Percentiles rank a stretch among this genome's conserved stretches.
Evolutionary conservation across 169 alveolate species (phyloP).

Genomic region (Cryptosporidium ubiquitum): DNA sequence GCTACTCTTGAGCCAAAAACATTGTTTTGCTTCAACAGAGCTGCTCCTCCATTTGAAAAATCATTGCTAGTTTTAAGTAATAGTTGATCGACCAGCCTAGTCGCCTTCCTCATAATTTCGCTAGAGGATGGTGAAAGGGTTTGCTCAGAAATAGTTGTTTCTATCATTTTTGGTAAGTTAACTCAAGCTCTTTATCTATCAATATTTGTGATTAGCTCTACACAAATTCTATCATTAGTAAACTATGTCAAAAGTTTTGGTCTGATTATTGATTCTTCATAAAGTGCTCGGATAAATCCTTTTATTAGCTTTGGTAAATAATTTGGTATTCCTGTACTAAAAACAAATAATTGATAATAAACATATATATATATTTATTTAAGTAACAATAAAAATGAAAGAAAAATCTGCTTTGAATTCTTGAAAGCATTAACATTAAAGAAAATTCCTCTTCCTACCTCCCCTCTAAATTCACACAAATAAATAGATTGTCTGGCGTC

Average conservation of each 20-base stretch:
- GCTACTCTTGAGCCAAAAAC: neutral
- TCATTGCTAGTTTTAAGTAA: constrained; percentile 11
- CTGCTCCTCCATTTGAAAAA: constrained; percentile 9
- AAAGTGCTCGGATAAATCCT: neutral
- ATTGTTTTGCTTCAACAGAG: neutral
- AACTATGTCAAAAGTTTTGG: neutral
- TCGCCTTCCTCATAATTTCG: constrained; percentile 68
- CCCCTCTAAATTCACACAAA: constrained; percentile 51
- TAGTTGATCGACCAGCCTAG: constrained; percentile 49
- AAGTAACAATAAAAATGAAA: neutral
- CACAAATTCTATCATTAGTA: constrained; percentile 11
- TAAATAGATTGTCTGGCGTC: constrained; percentile 58
- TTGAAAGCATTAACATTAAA: neutral
- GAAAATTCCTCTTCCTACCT: neutral
- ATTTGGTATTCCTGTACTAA: neutral
- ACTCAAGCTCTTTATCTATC: neutral
- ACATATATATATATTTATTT: neutral
- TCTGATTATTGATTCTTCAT: neutral
- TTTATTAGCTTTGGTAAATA: neutral
- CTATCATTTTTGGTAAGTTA: neutral
- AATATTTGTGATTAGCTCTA: neutral
- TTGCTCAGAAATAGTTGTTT: neutral
- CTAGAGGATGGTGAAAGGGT: constrained; percentile 67
- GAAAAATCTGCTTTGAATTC: neutral
- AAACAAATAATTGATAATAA: too few relatives aligned